Percentiles rank a stretch among this genome's conserved stretches.
phyloP scores from a whole-genome alignment of 106 monocot species.

The Acanthochlamys bracteata region DNA sequence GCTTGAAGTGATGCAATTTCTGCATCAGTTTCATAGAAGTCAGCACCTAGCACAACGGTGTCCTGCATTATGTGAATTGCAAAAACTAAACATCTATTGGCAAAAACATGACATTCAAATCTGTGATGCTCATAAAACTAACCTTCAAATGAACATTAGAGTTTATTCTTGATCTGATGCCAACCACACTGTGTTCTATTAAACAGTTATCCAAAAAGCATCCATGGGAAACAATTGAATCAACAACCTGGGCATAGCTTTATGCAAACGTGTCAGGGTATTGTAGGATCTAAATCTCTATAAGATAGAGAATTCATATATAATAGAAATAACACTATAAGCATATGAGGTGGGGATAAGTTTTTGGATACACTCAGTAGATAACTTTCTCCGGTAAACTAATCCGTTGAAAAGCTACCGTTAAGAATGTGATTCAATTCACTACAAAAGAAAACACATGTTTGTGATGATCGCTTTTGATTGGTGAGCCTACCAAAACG shows the following conservation, averaged over 20 bases:
- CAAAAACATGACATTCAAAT: background rate
- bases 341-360: too few species aligned
- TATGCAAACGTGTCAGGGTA: too few species aligned
- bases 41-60: conserved; percentile 93
- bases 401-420: too few species aligned
- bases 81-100: background rate
- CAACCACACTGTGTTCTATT: conserved; percentile 80
- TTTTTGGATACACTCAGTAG: too few species aligned
- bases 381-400: too few species aligned
- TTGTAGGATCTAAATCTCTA: too few species aligned
- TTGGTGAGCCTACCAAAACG: too few species aligned
- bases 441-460: too few species aligned
- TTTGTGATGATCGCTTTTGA: too few species aligned
- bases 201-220: conserved; percentile 62
- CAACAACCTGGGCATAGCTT: conserved; percentile 40
- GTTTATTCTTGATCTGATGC: conserved; percentile 81
- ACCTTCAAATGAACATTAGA: conserved; percentile 79
- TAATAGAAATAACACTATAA: too few species aligned
- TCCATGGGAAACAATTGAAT: conserved; percentile 92
- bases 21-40: conserved; percentile 78
- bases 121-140: background rate
- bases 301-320: too few species aligned
- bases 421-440: too few species aligned
- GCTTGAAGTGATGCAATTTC: conserved; percentile 57
- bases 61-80: conserved; percentile 35